Conservation (phyloP, 768 basidiomycete species). For the Auricularia sp. region DNA sequence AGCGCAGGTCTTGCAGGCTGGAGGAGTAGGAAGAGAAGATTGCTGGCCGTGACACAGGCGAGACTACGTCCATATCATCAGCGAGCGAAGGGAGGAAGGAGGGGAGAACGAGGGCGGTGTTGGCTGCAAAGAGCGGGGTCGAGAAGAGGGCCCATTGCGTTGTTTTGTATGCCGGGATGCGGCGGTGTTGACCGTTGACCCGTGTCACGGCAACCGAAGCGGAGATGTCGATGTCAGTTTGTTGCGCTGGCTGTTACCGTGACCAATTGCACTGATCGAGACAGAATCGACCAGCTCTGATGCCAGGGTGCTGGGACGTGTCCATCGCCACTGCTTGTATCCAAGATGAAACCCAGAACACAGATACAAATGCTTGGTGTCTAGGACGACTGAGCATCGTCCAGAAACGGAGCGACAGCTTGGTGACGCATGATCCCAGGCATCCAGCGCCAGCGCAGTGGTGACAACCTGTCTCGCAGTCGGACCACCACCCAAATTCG, state of each 20-base stretch:
- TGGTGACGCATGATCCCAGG: no score
- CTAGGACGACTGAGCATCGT: no score
- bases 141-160: neutral
- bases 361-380: no score
- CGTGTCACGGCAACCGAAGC: neutral
- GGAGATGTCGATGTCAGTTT: neutral
- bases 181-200: neutral
- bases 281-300: neutral
- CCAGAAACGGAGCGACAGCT: no score
- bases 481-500: no score
- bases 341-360: no score
- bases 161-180: neutral
- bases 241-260: neutral
- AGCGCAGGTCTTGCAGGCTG: neutral
- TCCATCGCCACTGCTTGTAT: neutral
- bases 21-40: neutral
- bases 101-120: neutral
- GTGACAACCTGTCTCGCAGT: no score
- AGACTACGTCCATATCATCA: neutral
- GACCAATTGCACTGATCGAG: neutral
- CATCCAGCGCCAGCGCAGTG: no score
- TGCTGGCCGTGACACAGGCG: neutral
- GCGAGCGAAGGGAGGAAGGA: neutral
- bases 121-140: neutral
- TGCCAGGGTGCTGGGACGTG: neutral